Base-by-base conservation (phyloP, 2,329 filamentous ascomycete species). In the Zarea fungicola region DNA sequence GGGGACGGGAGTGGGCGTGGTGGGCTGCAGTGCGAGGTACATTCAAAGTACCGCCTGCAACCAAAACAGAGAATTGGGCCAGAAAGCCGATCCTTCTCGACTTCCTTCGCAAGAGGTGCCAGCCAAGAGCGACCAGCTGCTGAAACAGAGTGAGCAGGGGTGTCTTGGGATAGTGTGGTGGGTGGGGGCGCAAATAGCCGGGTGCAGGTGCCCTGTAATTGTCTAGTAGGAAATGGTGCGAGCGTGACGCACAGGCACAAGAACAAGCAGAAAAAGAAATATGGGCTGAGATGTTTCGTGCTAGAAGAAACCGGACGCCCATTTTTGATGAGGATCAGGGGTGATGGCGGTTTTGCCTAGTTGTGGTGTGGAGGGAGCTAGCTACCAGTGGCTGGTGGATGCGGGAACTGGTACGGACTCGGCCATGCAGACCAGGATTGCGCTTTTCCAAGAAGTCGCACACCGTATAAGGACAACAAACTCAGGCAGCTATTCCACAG, bases 171-270 rank as follows among this genome's bases (percentile, higher is more conserved):
- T 7, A 29, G 26, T 7, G 26, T 21, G 22, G 25, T 10, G 18
- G 44, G 44, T 47, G 44, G 36, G 21, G 36, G n/a, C 7, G 19
- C 9, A 40, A 7, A 47, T 35, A n/a, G n/a, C n/a, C 18, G 10
- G 35, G 32, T 48, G 44, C 44, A 48, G 44, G 36, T 41, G 44
- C 26, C 36, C 36, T 41, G 36, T 48, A 26, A 28, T 21, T n/a
- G n/a, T n/a, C n/a, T n/a, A n/a, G n/a, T n/a, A n/a, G n/a, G n/a
- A n/a, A 48, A 41, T 28, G 44, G 44, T 40, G 44, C 44, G 41
- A 48, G 44, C 44, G 44, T 48, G 44, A 40, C 44, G 36, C 46
- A 42, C 37, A 42, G 39, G 46, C 46, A n/a, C n/a, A n/a, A n/a
- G n/a, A n/a, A n/a, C n/a, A 40, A 16, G n/a, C 14, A n/a, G 22